A percentile compares a stretch with the other conserved stretches of the same genome.
phyloP scores from a whole-genome alignment of 139 green algal genomes.

The Pedinophyceae sp. region DNA sequence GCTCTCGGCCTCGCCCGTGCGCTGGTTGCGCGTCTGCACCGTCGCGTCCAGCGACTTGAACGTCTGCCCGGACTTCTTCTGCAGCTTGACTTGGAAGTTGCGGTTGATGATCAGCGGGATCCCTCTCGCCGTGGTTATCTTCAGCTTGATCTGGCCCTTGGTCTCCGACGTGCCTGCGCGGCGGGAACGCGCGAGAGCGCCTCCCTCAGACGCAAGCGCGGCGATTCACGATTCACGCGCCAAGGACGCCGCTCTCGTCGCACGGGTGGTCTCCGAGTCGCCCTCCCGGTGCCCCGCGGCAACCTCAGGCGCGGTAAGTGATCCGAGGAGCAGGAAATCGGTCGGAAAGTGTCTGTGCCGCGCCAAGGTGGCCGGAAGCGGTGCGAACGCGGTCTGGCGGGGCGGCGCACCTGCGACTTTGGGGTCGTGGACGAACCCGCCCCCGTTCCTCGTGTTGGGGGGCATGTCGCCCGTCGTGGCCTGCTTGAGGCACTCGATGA shows the following conservation, averaged over 20 bases:
- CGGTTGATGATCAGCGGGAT: constrained; percentile 63
- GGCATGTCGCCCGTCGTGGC: constrained; percentile 86
- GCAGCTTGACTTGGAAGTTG: constrained; percentile 54
- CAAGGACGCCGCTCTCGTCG: no score
- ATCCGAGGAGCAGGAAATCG: no score
- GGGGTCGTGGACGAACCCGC: constrained; percentile 87
- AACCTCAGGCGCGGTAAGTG: no score
- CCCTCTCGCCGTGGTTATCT: constrained; percentile 42
- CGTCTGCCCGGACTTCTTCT: constrained; percentile 22
- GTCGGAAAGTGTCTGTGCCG: no score
- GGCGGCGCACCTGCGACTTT: no score
- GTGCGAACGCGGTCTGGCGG: no score
- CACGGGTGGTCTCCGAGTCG: no score
- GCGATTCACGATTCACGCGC: no score
- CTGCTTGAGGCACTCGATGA: constrained; percentile 97
- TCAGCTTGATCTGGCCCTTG: constrained; percentile 92
- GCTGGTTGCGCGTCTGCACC: constrained; percentile 46
- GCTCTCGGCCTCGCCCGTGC: constrained; percentile 45
- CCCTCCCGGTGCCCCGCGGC: no score
- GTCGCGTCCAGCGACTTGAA: constrained; percentile 74
- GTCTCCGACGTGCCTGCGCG: constrained; percentile 76
- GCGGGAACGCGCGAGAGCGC: no score
- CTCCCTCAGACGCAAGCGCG: no score
- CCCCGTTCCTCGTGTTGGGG: constrained; percentile 67
- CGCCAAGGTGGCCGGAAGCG: no score